These are phyloP conservation scores for Paxillus rubicundulus DNA, from an alignment of 768 basidiomycete genomes.

Conservation along the genomic window DNA sequence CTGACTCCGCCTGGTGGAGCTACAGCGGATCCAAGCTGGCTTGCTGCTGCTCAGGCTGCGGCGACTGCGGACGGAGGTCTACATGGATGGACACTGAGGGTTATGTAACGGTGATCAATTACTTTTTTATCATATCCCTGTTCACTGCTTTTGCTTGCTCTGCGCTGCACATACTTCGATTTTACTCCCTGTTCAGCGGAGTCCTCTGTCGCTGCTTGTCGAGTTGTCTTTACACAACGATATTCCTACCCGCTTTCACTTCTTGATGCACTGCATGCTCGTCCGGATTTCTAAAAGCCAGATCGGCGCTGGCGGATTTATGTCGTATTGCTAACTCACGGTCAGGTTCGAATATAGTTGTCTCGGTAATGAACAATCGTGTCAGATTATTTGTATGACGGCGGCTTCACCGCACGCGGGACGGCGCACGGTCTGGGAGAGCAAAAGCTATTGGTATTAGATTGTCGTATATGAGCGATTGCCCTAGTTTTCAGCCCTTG, in stretches of 20 bases:
- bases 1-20: constrained; percentile 43
- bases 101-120: constrained; percentile 50
- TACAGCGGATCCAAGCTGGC: constrained; percentile 62
- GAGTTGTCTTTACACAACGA: constrained; percentile 6
- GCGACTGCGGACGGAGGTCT: constrained; percentile 63
- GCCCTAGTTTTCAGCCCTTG: too few relatives aligned
- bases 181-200: constrained; percentile 11
- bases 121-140: constrained; percentile 24
- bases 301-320: constrained; percentile 14
- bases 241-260: constrained; percentile 8
- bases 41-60: constrained; percentile 71
- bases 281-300: constrained; percentile 13
- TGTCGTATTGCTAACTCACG: constrained; percentile 25
- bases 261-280: not conserved
- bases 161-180: constrained; percentile 25
- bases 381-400: not conserved
- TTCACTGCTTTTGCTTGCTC: constrained; percentile 23
- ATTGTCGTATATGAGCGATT: too few relatives aligned
- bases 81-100: constrained; percentile 77
- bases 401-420: not conserved
- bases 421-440: not conserved
- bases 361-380: constrained; percentile 29
- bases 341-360: constrained; percentile 6
- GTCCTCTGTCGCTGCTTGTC: not conserved
- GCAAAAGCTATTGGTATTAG: constrained; percentile 15